These are phyloP conservation scores for Pisolithus marmoratus DNA, from an alignment of 768 basidiomycete species.

Conservation along the genomic window DNA sequence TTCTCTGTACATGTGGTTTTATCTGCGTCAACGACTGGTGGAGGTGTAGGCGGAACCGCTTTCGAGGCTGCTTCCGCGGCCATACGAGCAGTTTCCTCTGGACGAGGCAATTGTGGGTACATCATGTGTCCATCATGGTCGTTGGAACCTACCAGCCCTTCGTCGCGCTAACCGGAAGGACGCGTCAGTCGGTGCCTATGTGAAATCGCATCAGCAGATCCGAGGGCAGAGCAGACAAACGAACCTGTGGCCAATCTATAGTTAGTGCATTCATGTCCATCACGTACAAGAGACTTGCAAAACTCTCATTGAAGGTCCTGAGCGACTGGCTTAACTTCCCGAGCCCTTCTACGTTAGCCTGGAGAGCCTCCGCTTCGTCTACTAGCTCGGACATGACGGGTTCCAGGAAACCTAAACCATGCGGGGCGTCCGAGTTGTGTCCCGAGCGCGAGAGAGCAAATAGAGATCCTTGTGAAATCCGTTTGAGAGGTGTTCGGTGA, in stretches of 20 bases:
- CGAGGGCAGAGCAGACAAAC: slow-evolving; percentile 6
- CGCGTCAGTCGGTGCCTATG: slow-evolving; percentile 52
- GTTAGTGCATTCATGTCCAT: slow-evolving; percentile 95
- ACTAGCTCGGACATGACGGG: slow-evolving; percentile 80
- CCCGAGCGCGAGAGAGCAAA: slow-evolving; percentile 74
- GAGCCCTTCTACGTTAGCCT: slow-evolving; percentile 69
- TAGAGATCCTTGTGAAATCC: slow-evolving; percentile 89
- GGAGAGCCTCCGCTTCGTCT: slow-evolving; percentile 81
- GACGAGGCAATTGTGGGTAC: neutral
- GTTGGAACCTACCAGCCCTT: slow-evolving; percentile 47
- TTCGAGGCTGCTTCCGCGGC: slow-evolving; percentile 50
- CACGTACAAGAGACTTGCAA: slow-evolving; percentile 86
- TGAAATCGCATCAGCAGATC: neutral
- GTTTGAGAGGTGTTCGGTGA: slow-evolving; percentile 77
- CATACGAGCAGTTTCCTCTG: slow-evolving; percentile 53
- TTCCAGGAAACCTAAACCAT: slow-evolving; percentile 81
- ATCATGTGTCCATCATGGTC: neutral
- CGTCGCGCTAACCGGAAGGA: slow-evolving; percentile 55
- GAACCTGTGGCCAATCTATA: slow-evolving; percentile 87
- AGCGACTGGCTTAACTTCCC: slow-evolving; percentile 69
- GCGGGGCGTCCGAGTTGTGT: slow-evolving; percentile 66
- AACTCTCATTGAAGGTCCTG: slow-evolving; percentile 85
- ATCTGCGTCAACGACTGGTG: slow-evolving; percentile 21
- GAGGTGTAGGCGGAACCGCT: slow-evolving; percentile 25
- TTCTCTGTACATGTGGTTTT: slow-evolving; percentile 26